Evolutionary conservation across 192 early-diverging fungal genomes (phyloP).

Genomic region (Fimicolochytrium jonesii): DNA sequence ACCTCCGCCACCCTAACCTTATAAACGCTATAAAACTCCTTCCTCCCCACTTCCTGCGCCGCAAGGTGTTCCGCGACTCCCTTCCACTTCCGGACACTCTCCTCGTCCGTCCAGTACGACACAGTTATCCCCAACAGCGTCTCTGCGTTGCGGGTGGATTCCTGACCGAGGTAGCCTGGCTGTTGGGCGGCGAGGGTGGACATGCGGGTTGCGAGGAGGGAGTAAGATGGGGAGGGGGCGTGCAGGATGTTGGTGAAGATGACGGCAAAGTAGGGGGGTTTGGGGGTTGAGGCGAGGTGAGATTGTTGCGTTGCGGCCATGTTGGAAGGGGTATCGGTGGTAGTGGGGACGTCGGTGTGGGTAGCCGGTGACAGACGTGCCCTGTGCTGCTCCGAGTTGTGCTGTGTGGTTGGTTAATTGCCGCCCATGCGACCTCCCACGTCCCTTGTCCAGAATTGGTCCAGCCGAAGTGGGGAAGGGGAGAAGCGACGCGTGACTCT

Average conservation of each 20-base stretch:
- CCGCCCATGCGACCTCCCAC: too few species aligned
- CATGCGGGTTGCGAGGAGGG: neutral
- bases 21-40: conserved; percentile 1
- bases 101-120: neutral
- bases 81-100: conserved; percentile 2
- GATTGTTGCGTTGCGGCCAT: too few species aligned
- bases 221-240: neutral
- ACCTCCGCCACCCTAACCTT: neutral
- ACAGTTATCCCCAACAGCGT: neutral
- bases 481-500: too few species aligned
- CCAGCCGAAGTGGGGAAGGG: too few species aligned
- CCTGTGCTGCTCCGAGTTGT: too few species aligned
- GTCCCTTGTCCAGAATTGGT: too few species aligned
- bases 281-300: neutral
- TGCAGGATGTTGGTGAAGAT: neutral
- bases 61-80: neutral
- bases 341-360: too few species aligned
- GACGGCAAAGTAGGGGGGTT: neutral
- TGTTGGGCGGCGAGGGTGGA: neutral
- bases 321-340: too few species aligned
- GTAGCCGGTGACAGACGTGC: too few species aligned
- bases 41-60: neutral
- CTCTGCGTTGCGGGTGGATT: neutral
- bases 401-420: too few species aligned
- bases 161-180: neutral